A percentile compares a stretch with the other conserved stretches of the same genome.
phyloP scores from a whole-genome alignment of 1,139 yeast species.

The Magnusiomyces fungicola region DNA sequence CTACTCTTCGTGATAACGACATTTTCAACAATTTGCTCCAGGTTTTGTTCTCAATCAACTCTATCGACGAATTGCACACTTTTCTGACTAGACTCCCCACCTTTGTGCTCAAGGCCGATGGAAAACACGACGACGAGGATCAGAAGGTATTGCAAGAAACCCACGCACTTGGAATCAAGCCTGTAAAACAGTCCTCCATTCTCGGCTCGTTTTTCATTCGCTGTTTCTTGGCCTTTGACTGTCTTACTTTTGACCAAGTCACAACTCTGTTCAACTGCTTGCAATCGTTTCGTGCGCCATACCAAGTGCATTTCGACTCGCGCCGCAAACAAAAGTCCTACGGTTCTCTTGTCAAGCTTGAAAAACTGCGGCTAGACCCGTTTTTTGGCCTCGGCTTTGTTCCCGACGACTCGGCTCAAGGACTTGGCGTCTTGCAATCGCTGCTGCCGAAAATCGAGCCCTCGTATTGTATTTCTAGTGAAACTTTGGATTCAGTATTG shows the following conservation, averaged over 20 bases:
- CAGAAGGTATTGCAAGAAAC: slow-evolving; percentile 1
- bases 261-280: slow-evolving; percentile 49
- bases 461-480: slow-evolving; percentile 37
- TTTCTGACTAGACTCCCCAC: slow-evolving; percentile 13
- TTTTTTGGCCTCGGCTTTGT: not conserved
- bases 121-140: slow-evolving; percentile 11
- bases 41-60: slow-evolving; percentile 15
- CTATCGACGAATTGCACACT: slow-evolving; percentile 18
- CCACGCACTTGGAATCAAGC: not conserved
- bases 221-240: slow-evolving; percentile 44
- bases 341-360: too few relatives aligned
- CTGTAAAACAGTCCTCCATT: slow-evolving; percentile 20
- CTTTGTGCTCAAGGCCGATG: slow-evolving; percentile 8
- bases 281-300: slow-evolving; percentile 40
- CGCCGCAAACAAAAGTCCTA: not conserved
- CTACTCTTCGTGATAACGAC: not conserved
- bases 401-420: not conserved
- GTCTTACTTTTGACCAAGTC: slow-evolving; percentile 53
- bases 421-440: slow-evolving; percentile 2
- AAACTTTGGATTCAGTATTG: slow-evolving; percentile 46
- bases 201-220: slow-evolving; percentile 39
- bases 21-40: slow-evolving; percentile 15
- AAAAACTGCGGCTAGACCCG: not conserved
- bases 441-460: slow-evolving; percentile 5
- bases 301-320: slow-evolving; percentile 2